A percentile compares a stretch with the other conserved stretches of the same genome.
Evolutionary conservation across 2,329 filamentous ascomycete genomes (phyloP).

Genomic region (Hymenoscyphus infarciens): DNA sequence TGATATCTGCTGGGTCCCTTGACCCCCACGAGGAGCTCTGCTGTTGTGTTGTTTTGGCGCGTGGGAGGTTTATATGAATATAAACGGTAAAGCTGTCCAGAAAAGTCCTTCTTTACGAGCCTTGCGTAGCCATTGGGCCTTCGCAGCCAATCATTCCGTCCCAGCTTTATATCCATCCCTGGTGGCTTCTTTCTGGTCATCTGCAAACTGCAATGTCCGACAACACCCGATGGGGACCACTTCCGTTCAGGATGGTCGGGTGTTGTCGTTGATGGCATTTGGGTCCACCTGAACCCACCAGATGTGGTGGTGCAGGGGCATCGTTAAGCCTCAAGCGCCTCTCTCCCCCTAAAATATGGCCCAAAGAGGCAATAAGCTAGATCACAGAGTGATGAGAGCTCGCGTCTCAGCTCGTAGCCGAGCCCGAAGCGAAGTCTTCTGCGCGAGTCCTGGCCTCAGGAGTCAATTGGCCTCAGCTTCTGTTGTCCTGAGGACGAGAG

Average conservation of each 20-base stretch:
- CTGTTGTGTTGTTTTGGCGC: not conserved
- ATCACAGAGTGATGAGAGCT: constrained; percentile 18
- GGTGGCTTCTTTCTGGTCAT: not conserved
- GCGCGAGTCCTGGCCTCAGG: constrained; percentile 8
- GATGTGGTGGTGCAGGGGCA: constrained; percentile 3
- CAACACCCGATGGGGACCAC: constrained; percentile 10
- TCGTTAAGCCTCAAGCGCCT: constrained; percentile 22
- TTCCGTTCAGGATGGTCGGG: not conserved
- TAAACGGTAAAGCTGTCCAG: not conserved
- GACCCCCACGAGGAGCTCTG: not conserved
- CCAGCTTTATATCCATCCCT: constrained; percentile 1
- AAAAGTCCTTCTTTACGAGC: not conserved
- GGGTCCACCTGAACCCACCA: constrained; percentile 13
- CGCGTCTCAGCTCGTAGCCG: constrained; percentile 11
- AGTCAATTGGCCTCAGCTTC: constrained; percentile 9
- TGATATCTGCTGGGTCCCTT: not conserved
- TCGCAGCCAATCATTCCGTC: constrained; percentile 1
- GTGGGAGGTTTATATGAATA: not conserved
- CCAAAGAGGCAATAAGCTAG: constrained; percentile 18
- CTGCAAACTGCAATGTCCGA: constrained; percentile 12
- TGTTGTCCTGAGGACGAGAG: constrained; percentile 10
- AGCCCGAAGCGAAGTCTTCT: constrained; percentile 12
- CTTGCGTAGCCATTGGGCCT: not conserved
- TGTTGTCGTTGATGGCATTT: not conserved
- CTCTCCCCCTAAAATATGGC: not conserved